Evolutionary conservation across 2,329 filamentous ascomycete genomes (phyloP).

Genomic region (Xylariales sp.): DNA sequence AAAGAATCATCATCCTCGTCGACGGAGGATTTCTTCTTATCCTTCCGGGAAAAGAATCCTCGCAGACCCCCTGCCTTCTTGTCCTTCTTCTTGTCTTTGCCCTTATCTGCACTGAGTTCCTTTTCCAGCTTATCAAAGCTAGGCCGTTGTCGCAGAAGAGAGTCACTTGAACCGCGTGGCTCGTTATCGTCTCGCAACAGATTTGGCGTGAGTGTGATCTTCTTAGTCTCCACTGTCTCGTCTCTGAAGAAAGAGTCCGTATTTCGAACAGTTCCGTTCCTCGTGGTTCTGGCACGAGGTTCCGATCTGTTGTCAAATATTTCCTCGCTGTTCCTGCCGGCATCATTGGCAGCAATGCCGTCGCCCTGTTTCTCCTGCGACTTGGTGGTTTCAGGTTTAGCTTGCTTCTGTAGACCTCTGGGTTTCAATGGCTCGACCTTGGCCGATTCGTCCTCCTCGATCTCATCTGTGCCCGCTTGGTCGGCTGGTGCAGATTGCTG

Average conservation of each 20-base stretch:
- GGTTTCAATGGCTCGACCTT: conserved; percentile 54
- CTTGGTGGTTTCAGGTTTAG: conserved; percentile 28
- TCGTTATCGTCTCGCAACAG: conserved; percentile 76
- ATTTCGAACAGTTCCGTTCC: conserved; percentile 83
- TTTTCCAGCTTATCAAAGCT: conserved; percentile 64
- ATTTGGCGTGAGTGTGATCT: conserved; percentile 94
- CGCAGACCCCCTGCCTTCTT: conserved; percentile 44
- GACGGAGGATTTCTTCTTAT: conserved; percentile 52
- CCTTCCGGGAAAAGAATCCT: conserved; percentile 59
- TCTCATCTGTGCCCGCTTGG: conserved; percentile 24
- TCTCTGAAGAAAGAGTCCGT: conserved; percentile 98
- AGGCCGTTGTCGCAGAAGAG: conserved; percentile 44
- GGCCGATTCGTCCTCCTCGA: conserved; percentile 44
- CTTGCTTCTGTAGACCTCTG: conserved; percentile 34
- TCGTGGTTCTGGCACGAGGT: conserved; percentile 57
- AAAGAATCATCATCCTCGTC: conserved; percentile 57
- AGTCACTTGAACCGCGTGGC: conserved; percentile 29
- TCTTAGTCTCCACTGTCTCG: conserved; percentile 90
- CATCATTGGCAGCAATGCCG: conserved; percentile 14
- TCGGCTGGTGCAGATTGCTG: conserved; percentile 21
- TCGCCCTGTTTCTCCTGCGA: conserved; percentile 28
- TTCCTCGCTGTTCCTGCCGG: conserved; percentile 59
- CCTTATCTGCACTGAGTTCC: conserved; percentile 39
- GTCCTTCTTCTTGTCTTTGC: conserved; percentile 62
- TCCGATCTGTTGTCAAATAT: conserved; percentile 52